A percentile compares a stretch with the other conserved stretches of the same genome.
phyloP scores from a whole-genome alignment of 202 grass and related monocot genomes.

The Elaeis oleifera region DNA sequence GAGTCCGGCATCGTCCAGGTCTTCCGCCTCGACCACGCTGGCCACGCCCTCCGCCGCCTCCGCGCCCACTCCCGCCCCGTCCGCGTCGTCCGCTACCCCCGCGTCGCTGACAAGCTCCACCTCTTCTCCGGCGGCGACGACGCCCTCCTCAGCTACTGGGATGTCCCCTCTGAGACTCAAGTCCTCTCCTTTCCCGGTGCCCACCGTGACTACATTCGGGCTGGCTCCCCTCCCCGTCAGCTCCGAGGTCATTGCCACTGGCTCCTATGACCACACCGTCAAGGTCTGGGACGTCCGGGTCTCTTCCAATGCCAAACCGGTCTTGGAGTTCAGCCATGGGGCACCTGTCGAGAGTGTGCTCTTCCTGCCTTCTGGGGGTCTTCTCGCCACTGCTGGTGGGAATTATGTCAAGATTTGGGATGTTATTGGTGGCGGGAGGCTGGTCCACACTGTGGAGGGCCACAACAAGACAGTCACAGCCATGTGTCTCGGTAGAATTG shows the following conservation, averaged over 20 bases:
- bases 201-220: conserved; percentile 83
- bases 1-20: conserved; percentile 61
- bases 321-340: conserved; percentile 53
- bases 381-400: conserved; percentile 70
- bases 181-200: conserved; percentile 54
- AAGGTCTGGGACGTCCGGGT: conserved; percentile 75
- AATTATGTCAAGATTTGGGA: conserved; percentile 89
- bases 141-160: conserved; percentile 69
- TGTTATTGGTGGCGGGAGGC: conserved; percentile 59
- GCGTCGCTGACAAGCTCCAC: conserved; percentile 59
- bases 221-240: conserved; percentile 49
- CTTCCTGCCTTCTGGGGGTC: conserved; percentile 72
- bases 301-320: conserved; percentile 10
- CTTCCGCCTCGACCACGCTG: conserved; percentile 44
- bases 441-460: conserved; percentile 64
- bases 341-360: conserved; percentile 61
- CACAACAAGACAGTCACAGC: conserved; percentile 83
- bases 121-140: conserved; percentile 83
- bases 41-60: conserved; percentile 45
- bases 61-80: conserved; percentile 41
- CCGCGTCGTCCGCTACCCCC: conserved; percentile 60
- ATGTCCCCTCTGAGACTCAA: conserved; percentile 59
- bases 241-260: conserved; percentile 59
- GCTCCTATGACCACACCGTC: conserved; percentile 67
- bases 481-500: conserved; percentile 38